Evolutionary conservation across 208 protist species (phyloP).

Genomic region (Kentomonas sorsogonicus): DNA sequence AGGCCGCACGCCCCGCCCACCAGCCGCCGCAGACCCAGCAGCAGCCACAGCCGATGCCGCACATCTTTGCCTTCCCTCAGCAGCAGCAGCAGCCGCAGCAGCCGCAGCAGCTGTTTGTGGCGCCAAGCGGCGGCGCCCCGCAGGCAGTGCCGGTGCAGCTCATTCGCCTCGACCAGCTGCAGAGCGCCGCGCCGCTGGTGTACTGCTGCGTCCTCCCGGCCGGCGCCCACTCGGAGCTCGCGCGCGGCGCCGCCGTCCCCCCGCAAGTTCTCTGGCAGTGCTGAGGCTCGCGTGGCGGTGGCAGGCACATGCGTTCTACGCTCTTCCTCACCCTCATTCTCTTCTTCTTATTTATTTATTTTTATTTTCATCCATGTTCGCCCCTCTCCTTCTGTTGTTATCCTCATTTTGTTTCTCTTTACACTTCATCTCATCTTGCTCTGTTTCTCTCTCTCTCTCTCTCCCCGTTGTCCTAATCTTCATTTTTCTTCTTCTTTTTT

Average conservation of each 20-base stretch:
- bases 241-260: too few relatives aligned
- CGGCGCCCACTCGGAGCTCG: too few relatives aligned
- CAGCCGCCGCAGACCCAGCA: background rate
- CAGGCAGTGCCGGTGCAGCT: background rate
- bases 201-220: background rate
- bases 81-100: conserved; percentile 14
- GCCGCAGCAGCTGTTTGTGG: background rate
- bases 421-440: background rate
- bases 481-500: too few relatives aligned
- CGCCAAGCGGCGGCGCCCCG: background rate
- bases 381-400: background rate
- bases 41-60: background rate
- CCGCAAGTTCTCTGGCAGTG: too few relatives aligned
- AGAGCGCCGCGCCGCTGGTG: background rate
- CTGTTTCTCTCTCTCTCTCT: background rate
- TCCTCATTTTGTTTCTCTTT: conserved; percentile 3
- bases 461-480: conserved; percentile 3
- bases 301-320: too few relatives aligned
- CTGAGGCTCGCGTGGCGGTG: too few relatives aligned
- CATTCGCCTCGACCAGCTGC: background rate
- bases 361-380: conserved; percentile 6
- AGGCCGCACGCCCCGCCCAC: conserved; percentile 5
- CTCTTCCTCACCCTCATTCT: background rate
- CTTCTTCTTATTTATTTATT: conserved; percentile 5
- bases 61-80: conserved; percentile 19